Evolutionary conservation across 768 basidiomycete genomes (phyloP).

Genomic region (Serendipita indica): DNA sequence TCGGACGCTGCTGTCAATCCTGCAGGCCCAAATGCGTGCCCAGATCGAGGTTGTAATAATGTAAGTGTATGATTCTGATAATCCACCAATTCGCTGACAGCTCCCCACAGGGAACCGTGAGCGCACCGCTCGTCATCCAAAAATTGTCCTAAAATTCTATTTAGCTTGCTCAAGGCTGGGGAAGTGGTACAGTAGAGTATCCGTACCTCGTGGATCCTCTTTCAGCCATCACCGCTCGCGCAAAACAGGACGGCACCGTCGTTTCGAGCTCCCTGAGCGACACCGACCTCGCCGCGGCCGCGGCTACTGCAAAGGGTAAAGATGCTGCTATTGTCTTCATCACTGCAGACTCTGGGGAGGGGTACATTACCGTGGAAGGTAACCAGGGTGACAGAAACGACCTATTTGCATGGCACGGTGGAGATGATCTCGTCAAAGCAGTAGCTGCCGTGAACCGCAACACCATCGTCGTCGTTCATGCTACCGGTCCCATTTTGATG

Average conservation of each 20-base stretch:
- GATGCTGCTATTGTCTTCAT: constrained; percentile 25
- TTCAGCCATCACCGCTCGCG: constrained; percentile 22
- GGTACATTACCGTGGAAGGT: constrained; percentile 24
- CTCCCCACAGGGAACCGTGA: no score
- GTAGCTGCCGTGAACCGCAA: constrained; percentile 21
- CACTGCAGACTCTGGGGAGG: constrained; percentile 18
- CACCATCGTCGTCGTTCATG: constrained; percentile 17
- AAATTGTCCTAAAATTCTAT: neutral
- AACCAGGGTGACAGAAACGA: constrained; percentile 21
- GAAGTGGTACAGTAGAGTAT: constrained; percentile 12
- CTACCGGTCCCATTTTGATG: constrained; percentile 13
- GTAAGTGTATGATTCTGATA: constrained; percentile 13
- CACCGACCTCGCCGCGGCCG: constrained; percentile 33
- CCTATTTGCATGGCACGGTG: constrained; percentile 25
- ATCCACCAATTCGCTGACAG: no score
- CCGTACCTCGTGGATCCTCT: constrained; percentile 18
- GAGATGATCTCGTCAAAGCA: constrained; percentile 24
- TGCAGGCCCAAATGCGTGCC: constrained; percentile 55
- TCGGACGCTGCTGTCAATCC: constrained; percentile 42
- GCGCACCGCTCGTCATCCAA: no score
- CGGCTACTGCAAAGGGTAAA: constrained; percentile 30
- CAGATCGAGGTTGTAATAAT: constrained; percentile 29
- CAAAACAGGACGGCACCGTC: constrained; percentile 26
- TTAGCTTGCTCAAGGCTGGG: neutral
- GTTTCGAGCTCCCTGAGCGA: constrained; percentile 36